Conservation (phyloP, 805 yeast genomes). For the Saturnispora besseyi region DNA sequence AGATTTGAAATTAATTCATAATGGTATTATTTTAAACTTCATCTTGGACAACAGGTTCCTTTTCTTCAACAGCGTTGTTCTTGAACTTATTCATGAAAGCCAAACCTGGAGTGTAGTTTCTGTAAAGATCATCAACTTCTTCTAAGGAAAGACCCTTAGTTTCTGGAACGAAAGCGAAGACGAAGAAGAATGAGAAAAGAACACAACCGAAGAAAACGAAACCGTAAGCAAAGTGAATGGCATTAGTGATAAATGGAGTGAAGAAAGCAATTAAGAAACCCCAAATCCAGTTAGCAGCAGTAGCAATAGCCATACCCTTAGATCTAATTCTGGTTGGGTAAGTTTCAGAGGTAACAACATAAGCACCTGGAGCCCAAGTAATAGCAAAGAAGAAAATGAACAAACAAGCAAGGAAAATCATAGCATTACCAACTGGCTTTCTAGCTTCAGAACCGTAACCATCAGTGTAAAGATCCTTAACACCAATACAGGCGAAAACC, state of each 20-base stretch:
- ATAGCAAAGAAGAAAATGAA: constrained; percentile 61
- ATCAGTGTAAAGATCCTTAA: constrained; percentile 35
- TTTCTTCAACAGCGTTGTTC: constrained; percentile 5
- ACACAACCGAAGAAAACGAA: constrained; percentile 49
- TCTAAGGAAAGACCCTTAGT: constrained; percentile 50
- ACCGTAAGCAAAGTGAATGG: constrained; percentile 50
- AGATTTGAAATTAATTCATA: not conserved
- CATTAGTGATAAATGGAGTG: constrained; percentile 46
- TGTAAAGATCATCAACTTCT: constrained; percentile 47
- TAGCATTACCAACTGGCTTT: constrained; percentile 47
- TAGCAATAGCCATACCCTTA: constrained; percentile 55
- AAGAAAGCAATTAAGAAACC: constrained; percentile 49
- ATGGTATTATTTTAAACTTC: constrained; percentile 1
- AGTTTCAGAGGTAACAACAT: constrained; percentile 56
- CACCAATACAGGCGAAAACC: constrained; percentile 54
- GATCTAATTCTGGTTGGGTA: constrained; percentile 59
- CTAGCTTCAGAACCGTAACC: constrained; percentile 33
- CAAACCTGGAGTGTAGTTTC: constrained; percentile 27
- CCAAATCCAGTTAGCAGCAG: constrained; percentile 59
- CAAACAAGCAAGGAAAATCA: constrained; percentile 58
- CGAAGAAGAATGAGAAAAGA: constrained; percentile 44
- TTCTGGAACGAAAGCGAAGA: constrained; percentile 44
- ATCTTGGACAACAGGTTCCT: not conserved
- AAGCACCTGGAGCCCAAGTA: constrained; percentile 70
- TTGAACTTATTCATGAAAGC: constrained; percentile 22